phyloP scores from a whole-genome alignment of 1,139 yeast genomes.

The Suhomyces yuchorum region DNA sequence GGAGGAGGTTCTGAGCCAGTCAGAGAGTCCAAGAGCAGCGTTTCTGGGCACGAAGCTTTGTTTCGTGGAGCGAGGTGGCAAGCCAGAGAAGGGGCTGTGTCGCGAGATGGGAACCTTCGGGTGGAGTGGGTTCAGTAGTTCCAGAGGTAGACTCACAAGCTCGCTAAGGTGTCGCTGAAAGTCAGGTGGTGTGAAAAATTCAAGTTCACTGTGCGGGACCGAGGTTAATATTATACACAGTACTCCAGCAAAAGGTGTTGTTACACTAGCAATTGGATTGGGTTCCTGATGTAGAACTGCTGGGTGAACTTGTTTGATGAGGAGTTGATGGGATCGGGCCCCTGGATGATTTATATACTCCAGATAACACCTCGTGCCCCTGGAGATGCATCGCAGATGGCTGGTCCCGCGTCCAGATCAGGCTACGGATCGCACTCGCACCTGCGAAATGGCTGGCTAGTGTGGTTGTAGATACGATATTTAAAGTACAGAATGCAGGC shows the following conservation, averaged over 20 bases:
- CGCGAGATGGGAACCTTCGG: too few species aligned
- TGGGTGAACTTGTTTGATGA: background rate
- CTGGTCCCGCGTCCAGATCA: constrained; percentile 9
- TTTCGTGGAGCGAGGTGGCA: too few species aligned
- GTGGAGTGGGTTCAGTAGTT: too few species aligned
- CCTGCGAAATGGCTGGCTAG: constrained; percentile 9
- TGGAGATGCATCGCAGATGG: constrained; percentile 2
- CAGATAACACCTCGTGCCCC: constrained; percentile 1
- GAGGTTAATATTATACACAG: background rate
- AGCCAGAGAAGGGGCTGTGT: too few species aligned
- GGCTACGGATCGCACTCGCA: constrained; percentile 6
- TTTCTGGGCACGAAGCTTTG: background rate
- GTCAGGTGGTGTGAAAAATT: too few species aligned
- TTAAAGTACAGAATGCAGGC: background rate
- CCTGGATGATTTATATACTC: constrained; percentile 5
- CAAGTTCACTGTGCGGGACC: background rate
- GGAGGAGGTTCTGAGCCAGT: background rate
- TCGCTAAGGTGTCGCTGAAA: too few species aligned
- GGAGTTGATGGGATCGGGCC: background rate
- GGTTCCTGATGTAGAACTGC: background rate
- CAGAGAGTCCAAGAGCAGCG: background rate
- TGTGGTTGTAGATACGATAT: constrained; percentile 10
- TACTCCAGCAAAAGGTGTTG: background rate
- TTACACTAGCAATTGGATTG: background rate
- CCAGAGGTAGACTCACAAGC: too few species aligned